Evolutionary conservation across 768 basidiomycete species (phyloP).

Genomic region (Rubroboletus pulcherrimus): DNA sequence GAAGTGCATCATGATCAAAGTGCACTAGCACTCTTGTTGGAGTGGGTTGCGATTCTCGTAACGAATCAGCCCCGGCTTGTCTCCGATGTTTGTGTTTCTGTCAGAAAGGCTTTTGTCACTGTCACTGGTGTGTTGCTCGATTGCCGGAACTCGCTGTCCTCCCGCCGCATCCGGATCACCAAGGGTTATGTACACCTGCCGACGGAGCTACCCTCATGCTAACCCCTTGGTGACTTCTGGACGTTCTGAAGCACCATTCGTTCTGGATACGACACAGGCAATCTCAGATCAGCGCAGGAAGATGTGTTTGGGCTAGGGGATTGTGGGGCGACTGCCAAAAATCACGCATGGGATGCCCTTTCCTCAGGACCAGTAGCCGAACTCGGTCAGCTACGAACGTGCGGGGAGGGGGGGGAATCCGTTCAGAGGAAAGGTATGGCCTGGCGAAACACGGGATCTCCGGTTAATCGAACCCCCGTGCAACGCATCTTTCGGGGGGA

Average conservation of each 20-base stretch:
- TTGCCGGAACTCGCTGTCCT: constrained; percentile 1
- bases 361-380: neutral
- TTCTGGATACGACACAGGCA: constrained; percentile 3
- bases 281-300: constrained; percentile 20
- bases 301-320: neutral
- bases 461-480: constrained; percentile 1
- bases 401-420: neutral
- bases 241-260: constrained; percentile 1
- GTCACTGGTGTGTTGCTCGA: neutral
- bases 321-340: neutral
- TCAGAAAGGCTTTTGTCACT: neutral
- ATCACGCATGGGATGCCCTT: neutral
- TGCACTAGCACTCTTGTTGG: neutral
- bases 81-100: constrained; percentile 13
- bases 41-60: constrained; percentile 9
- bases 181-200: constrained; percentile 9
- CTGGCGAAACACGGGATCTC: constrained; percentile 8
- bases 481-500: constrained; percentile 2
- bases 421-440: constrained; percentile 1
- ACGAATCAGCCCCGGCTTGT: constrained; percentile 7
- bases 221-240: constrained; percentile 12
- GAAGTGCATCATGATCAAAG: neutral
- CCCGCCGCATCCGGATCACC: constrained; percentile 17
- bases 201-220: constrained; percentile 9
- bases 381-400: neutral